Evolutionary conservation across 2,329 filamentous ascomycete species (phyloP), one percentile per base, ranked within the genome.

Genomic region (Colletotrichum siamense): DNA sequence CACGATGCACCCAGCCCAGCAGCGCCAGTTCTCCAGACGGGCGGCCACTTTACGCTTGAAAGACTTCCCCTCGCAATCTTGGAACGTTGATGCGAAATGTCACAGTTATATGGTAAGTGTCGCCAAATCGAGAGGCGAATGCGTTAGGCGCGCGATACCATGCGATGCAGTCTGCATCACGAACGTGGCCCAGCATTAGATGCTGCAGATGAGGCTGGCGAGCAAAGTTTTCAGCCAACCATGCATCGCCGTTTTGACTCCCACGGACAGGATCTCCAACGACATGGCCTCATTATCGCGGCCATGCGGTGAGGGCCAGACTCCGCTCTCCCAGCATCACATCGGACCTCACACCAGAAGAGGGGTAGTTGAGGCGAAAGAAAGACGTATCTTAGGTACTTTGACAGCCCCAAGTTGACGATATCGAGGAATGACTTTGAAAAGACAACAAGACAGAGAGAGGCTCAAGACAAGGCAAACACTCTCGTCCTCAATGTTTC

Each of bases 401-500:
- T 52, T 6, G 36, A 52, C 44, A 62, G 28, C 22, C 30, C 16
- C 62, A 44, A 34, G 22, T 52, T n/a, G 36, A 55, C 26, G n/a
- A 52, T 52, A 59, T 72, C 52, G 44, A 70, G n/a, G 10, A 52
- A 52, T 22, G 6, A 52, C 44, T 52, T 22, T 52, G 44, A 49
- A 13, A 52, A 22, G n/a, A 22, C 44, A 5, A 49, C 44, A 22
- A 52, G 57, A 61, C 15, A 61, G 57, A 61, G 26, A 74, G 49
- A 61, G 67, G 59, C 67, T 59, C 36, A 71, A 68, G 55, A 16
- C n/a, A 26, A 13, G 39, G 39, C 39, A 49, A 62, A 13, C 61
- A 67, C 15, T 22, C 69, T 68, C 69, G 73, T 66, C 73, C 63
- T 68, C 73, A 44, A 73, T 69, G 73, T 76, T 76, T 76, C 73